Evolutionary conservation across 805 yeast genomes (phyloP).

Genomic region (Monosporozyma yasuniensis): DNA sequence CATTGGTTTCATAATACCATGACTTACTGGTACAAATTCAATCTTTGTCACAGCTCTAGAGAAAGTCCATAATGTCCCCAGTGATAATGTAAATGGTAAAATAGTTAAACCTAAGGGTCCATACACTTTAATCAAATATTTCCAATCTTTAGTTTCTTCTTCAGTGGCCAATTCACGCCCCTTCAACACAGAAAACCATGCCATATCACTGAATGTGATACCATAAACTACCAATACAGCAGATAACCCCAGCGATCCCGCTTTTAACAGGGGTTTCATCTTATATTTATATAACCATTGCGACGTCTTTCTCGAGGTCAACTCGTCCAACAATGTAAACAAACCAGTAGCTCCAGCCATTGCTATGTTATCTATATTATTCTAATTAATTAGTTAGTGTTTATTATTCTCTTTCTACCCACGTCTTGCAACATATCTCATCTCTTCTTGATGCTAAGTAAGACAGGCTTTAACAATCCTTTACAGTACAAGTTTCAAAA

Average conservation of each 20-base stretch:
- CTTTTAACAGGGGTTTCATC: slow-evolving; percentile 5
- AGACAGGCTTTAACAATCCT: neutral
- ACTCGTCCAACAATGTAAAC: slow-evolving; percentile 4
- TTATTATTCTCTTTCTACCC: no score
- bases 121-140: slow-evolving; percentile 15
- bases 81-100: slow-evolving; percentile 23
- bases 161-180: slow-evolving; percentile 7
- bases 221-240: slow-evolving; percentile 24
- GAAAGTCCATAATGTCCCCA: slow-evolving; percentile 16
- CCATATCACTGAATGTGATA: slow-evolving; percentile 22
- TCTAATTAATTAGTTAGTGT: no score
- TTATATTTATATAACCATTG: slow-evolving; percentile 7
- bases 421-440: no score
- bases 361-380: neutral
- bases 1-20: neutral
- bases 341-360: slow-evolving; percentile 1
- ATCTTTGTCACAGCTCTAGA: slow-evolving; percentile 24
- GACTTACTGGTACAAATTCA: slow-evolving; percentile 17
- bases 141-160: slow-evolving; percentile 7
- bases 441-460: neutral
- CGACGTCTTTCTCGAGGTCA: slow-evolving; percentile 3
- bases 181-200: slow-evolving; percentile 16
- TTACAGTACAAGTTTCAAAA: neutral
- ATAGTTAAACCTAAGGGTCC: slow-evolving; percentile 20
- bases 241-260: slow-evolving; percentile 13